These are phyloP conservation scores for Phytophthora hybrid DNA, from an alignment of 352 stramenopile species.

Conservation along the genomic window DNA sequence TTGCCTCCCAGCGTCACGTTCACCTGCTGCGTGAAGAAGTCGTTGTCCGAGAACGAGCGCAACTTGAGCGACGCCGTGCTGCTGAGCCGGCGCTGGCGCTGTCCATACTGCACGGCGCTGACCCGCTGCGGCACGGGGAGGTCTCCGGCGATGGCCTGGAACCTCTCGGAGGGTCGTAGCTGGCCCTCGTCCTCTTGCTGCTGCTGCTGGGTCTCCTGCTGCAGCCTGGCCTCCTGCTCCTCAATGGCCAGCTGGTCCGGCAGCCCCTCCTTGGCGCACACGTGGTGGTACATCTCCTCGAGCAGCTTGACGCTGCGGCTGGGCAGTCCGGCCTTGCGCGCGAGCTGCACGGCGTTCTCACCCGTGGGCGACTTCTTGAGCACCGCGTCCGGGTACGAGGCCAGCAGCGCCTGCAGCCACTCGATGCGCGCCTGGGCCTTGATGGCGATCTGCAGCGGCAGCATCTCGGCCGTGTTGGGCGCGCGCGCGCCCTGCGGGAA, in stretches of 20 bases:
- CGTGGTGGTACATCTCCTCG: conserved; percentile 90
- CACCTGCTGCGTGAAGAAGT: conserved; percentile 61
- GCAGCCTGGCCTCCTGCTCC: conserved; percentile 44
- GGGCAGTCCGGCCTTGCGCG: conserved; percentile 63
- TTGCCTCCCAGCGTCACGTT: conserved; percentile 24
- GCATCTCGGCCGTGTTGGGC: conserved; percentile 84
- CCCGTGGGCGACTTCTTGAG: conserved; percentile 76
- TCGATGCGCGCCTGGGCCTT: conserved; percentile 89
- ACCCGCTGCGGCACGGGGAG: conserved; percentile 26
- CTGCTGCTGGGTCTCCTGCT: conserved; percentile 24
- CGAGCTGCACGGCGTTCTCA: conserved; percentile 82
- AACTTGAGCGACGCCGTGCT: conserved; percentile 62
- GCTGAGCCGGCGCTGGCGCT: conserved; percentile 43
- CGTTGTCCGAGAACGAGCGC: conserved; percentile 74
- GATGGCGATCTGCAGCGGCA: conserved; percentile 90
- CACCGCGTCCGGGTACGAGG: conserved; percentile 84
- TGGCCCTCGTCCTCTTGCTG: conserved; percentile 34
- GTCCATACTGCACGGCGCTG: conserved; percentile 31
- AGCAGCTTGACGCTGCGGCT: conserved; percentile 75
- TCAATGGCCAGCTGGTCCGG: conserved; percentile 63
- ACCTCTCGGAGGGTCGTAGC: conserved; percentile 42
- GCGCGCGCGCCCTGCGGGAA: conserved; percentile 71
- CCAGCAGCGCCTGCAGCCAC: conserved; percentile 86
- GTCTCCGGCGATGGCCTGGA: conserved; percentile 50
- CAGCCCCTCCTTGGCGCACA: conserved; percentile 74